Percentiles rank a stretch among this genome's conserved stretches.
These are phyloP conservation scores for Backusella psychrophila DNA, from an alignment of 192 early-diverging fungal species.

Conservation along the genomic window DNA sequence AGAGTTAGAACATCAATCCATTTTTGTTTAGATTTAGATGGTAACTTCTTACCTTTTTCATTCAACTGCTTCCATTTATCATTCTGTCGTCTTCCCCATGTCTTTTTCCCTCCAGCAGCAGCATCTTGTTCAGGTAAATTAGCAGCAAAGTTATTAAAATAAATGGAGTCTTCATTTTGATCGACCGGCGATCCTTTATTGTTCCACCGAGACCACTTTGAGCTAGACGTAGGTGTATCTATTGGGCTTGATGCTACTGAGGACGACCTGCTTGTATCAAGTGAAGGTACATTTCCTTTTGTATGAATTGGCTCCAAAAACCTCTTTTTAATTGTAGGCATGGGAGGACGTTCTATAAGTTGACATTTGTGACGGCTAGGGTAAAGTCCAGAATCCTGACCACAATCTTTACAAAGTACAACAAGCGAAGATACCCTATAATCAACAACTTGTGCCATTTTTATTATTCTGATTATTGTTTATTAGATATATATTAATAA, in stretches of 20 bases:
- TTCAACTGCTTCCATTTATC: slow-evolving; percentile 31
- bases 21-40: not conserved
- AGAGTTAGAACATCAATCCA: not conserved
- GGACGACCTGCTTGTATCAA: not conserved
- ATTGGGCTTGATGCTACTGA: not conserved
- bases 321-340: slow-evolving; percentile 12
- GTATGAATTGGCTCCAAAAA: not conserved
- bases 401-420: slow-evolving; percentile 61
- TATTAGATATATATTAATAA: not conserved
- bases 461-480: slow-evolving; percentile 20
- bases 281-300: not conserved
- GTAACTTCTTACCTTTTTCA: slow-evolving; percentile 8
- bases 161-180: slow-evolving; percentile 28
- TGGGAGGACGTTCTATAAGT: slow-evolving; percentile 15
- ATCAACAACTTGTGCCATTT: slow-evolving; percentile 36
- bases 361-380: slow-evolving; percentile 52
- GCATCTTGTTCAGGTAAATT: slow-evolving; percentile 11
- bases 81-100: slow-evolving; percentile 26
- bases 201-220: not conserved
- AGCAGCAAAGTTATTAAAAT: slow-evolving; percentile 32
- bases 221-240: not conserved
- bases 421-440: slow-evolving; percentile 57
- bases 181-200: not conserved
- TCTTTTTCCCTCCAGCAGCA: slow-evolving; percentile 20
- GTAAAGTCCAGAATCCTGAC: slow-evolving; percentile 57